phyloP scores from a whole-genome alignment of 2,329 filamentous ascomycete species.

The Hymenoscyphus fraxineus region DNA sequence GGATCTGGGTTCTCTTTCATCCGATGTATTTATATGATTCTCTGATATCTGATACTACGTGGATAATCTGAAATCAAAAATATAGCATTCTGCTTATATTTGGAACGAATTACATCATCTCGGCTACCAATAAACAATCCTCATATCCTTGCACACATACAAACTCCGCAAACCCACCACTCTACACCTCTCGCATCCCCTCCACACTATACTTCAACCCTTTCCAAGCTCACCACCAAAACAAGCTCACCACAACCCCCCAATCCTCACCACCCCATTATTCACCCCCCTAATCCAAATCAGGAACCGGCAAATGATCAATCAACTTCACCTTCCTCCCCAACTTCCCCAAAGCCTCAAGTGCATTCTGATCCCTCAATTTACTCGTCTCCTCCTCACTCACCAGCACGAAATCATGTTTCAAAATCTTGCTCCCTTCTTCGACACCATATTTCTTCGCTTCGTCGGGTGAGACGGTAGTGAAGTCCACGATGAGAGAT shows the following conservation, averaged over 20 bases:
- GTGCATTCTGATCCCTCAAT: slow-evolving; percentile 63
- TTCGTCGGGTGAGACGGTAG: slow-evolving; percentile 47
- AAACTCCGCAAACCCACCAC: no score
- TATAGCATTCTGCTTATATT: no score
- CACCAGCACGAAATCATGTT: slow-evolving; percentile 75
- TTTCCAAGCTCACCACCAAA: background rate
- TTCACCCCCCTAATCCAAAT: slow-evolving; percentile 48
- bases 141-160: no score
- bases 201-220: no score
- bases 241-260: background rate
- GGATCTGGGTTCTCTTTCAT: no score
- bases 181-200: no score
- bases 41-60: no score
- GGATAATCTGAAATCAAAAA: no score
- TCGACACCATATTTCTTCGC: slow-evolving; percentile 60
- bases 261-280: slow-evolving; percentile 20
- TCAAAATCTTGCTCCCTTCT: slow-evolving; percentile 60
- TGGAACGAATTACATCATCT: no score
- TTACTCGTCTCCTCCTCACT: slow-evolving; percentile 64
- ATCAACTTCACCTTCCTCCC: slow-evolving; percentile 62
- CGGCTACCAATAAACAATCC: no score
- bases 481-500: slow-evolving; percentile 66
- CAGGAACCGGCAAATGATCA: slow-evolving; percentile 72
- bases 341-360: slow-evolving; percentile 54
- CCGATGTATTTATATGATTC: no score